Evolutionary conservation across 2,329 filamentous ascomycete species (phyloP).

Genomic region (Diaporthe vaccinii): DNA sequence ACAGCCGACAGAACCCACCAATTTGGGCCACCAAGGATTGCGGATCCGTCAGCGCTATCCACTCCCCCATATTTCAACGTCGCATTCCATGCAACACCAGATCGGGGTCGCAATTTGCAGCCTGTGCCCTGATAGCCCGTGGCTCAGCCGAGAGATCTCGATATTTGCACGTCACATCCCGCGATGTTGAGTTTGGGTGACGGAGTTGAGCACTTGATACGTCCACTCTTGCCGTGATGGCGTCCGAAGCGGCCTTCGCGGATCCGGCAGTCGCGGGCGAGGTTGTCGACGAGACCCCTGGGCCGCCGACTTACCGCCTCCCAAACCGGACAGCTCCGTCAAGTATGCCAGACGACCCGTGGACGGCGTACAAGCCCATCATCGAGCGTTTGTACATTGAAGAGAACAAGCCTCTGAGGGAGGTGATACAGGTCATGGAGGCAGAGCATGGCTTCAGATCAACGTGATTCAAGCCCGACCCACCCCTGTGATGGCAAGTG

Average conservation of each 20-base stretch:
- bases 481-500: neutral
- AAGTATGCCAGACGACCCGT: neutral
- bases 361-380: neutral
- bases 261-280: neutral
- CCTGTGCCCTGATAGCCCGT: neutral
- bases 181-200: neutral
- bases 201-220: neutral
- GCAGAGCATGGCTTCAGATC: constrained; percentile 7
- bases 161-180: neutral
- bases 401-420: neutral
- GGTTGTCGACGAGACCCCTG: neutral
- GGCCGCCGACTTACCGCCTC: neutral
- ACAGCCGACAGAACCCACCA: neutral
- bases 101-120: neutral
- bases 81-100: neutral
- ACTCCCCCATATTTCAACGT: neutral
- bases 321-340: neutral
- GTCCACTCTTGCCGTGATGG: neutral
- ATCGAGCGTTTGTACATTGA: constrained; percentile 4
- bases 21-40: neutral
- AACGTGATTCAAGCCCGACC: neutral
- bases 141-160: neutral
- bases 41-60: neutral
- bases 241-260: neutral
- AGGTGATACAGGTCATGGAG: neutral